Percentiles rank a stretch among this genome's conserved stretches.
Evolutionary conservation across 2,329 filamentous ascomycete species (phyloP).

Genomic region (Fusarium goolgardi): DNA sequence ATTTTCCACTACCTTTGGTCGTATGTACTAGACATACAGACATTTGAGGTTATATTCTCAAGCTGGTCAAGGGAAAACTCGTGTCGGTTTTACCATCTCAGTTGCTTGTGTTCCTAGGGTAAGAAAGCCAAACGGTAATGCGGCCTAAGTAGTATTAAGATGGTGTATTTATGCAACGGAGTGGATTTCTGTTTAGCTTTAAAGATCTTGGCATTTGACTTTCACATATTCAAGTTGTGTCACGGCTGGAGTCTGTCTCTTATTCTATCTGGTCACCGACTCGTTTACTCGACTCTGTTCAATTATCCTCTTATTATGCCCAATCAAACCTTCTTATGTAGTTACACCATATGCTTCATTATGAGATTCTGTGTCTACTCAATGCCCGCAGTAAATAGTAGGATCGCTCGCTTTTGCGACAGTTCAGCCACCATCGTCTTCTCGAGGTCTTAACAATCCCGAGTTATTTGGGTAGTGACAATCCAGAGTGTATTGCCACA

Average conservation of each 20-base stretch:
- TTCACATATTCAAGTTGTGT: neutral
- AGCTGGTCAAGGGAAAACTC: too few species aligned
- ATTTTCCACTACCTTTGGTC: neutral
- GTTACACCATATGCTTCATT: neutral
- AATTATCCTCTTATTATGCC: neutral
- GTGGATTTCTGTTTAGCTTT: neutral
- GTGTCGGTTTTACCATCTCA: too few species aligned
- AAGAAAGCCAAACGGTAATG: too few species aligned
- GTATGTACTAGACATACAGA: neutral
- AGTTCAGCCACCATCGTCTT: neutral
- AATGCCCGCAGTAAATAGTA: too few species aligned
- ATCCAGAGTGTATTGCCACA: neutral
- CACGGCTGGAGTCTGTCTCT: neutral
- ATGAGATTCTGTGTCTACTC: neutral
- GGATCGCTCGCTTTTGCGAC: neutral
- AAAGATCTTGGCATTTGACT: neutral
- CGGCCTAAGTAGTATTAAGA: too few species aligned
- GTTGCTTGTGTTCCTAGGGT: too few species aligned
- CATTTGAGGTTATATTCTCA: neutral
- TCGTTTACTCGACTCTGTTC: neutral
- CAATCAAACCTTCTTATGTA: neutral
- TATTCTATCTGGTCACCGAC: neutral
- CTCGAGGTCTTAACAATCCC: neutral
- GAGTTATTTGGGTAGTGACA: neutral
- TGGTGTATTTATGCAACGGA: too few species aligned